Conservation (phyloP, 208 protist species). For the Trypanosoma caninum region DNA sequence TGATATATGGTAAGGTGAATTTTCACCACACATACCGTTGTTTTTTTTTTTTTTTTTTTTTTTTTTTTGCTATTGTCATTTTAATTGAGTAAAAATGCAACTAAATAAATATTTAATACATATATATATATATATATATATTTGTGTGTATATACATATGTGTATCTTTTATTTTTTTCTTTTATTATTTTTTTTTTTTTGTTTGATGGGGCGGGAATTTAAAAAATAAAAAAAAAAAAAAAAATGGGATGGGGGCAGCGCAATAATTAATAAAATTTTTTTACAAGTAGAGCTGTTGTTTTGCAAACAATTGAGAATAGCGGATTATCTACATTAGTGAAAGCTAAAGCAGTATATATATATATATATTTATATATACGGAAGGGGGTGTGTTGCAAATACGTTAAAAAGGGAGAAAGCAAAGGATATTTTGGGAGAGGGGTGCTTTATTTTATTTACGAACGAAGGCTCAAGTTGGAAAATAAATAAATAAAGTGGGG, state of each 20-base stretch:
- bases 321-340: too few relatives aligned
- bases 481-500: not conserved
- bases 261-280: not conserved
- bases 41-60: not conserved
- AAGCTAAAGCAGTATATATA: too few relatives aligned
- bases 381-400: not conserved
- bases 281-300: too few relatives aligned
- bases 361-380: too few relatives aligned
- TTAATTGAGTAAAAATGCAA: not conserved
- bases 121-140: not conserved
- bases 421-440: not conserved
- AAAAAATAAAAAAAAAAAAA: not conserved
- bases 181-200: not conserved
- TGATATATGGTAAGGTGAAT: too few relatives aligned
- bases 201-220: not conserved
- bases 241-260: not conserved
- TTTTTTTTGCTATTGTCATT: not conserved
- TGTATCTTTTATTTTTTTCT: not conserved
- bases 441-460: not conserved
- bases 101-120: not conserved
- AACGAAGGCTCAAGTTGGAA: not conserved
- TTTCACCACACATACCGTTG: too few relatives aligned
- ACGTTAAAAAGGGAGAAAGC: not conserved
- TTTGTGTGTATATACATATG: not conserved
- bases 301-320: not conserved